Conservation (phyloP, 129 eudicot genomes). For the Lonicera japonica region DNA sequence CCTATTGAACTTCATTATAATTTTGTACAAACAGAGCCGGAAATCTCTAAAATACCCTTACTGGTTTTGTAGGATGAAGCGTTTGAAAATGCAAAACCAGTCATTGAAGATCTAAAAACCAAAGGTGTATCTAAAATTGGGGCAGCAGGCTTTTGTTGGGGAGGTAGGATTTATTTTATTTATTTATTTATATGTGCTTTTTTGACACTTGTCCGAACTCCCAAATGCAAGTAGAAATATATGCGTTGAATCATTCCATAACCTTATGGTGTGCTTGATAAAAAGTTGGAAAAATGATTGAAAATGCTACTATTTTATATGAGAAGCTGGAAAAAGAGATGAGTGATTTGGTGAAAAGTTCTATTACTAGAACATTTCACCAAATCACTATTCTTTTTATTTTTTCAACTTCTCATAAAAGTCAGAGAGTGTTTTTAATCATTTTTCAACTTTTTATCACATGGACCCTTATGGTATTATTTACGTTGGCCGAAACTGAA, state of each 20-base stretch:
- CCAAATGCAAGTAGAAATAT: too few species aligned
- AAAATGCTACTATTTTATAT: too few species aligned
- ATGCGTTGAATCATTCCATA: background rate
- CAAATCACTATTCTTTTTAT: too few species aligned
- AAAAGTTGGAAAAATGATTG: too few species aligned
- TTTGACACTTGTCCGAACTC: background rate
- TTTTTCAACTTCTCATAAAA: too few species aligned
- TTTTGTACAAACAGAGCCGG: background rate
- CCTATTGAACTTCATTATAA: background rate
- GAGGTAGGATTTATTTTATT: slow-evolving; percentile 43
- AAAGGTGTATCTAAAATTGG: slow-evolving; percentile 71
- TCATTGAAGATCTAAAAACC: slow-evolving; percentile 57
- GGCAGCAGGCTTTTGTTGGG: slow-evolving; percentile 95
- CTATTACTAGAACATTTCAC: too few species aligned
- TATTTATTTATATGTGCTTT: too few species aligned
- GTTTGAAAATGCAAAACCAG: slow-evolving; percentile 34
- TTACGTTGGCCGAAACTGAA: background rate
- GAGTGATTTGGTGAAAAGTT: too few species aligned
- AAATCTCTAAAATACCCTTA: background rate
- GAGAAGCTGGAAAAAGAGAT: too few species aligned
- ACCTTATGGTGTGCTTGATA: too few species aligned
- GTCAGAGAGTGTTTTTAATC: too few species aligned
- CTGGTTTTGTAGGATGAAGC: slow-evolving; percentile 32
- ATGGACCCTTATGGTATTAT: background rate
- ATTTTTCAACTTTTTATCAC: too few species aligned